Conservation (phyloP, 2,329 filamentous ascomycete genomes). For the Westerdykella ornata region DNA sequence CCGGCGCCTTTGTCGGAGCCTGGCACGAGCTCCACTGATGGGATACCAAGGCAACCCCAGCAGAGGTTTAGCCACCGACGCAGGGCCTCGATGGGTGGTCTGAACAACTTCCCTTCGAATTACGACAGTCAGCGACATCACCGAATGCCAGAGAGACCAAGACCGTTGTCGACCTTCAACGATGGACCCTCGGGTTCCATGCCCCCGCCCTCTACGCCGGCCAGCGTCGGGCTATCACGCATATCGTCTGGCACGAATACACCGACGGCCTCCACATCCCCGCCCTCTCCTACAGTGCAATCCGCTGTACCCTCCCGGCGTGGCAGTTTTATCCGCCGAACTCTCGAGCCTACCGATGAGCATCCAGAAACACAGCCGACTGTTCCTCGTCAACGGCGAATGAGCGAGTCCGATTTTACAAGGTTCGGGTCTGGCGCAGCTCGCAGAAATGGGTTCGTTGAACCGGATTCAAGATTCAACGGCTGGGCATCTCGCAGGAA, state of each 20-base stretch:
- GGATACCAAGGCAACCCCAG: constrained; percentile 48
- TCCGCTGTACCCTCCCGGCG: constrained; percentile 35
- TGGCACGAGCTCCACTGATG: constrained; percentile 45
- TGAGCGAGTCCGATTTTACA: constrained; percentile 56
- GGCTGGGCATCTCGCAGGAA: constrained; percentile 57
- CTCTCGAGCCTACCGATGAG: constrained; percentile 40
- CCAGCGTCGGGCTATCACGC: constrained; percentile 51
- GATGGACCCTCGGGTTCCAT: constrained; percentile 53
- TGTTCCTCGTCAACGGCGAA: constrained; percentile 47
- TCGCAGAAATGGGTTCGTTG: constrained; percentile 58
- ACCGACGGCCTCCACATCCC: constrained; percentile 26
- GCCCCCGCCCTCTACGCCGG: constrained; percentile 58
- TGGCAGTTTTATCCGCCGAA: constrained; percentile 37
- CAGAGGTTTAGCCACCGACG: constrained; percentile 50
- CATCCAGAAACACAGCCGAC: constrained; percentile 35
- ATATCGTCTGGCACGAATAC: constrained; percentile 48
- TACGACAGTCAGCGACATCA: constrained; percentile 51
- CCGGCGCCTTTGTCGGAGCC: constrained; percentile 41
- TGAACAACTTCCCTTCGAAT: constrained; percentile 44
- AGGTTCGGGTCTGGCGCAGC: constrained; percentile 57
- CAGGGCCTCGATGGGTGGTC: constrained; percentile 49
- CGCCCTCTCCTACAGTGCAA: constrained; percentile 32
- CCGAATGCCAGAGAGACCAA: constrained; percentile 40
- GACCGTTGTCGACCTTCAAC: constrained; percentile 42
- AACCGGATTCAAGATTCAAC: constrained; percentile 51